Evolutionary conservation across 2,329 filamentous ascomycete species (phyloP).

Genomic region (Zymoseptoria brevis): DNA sequence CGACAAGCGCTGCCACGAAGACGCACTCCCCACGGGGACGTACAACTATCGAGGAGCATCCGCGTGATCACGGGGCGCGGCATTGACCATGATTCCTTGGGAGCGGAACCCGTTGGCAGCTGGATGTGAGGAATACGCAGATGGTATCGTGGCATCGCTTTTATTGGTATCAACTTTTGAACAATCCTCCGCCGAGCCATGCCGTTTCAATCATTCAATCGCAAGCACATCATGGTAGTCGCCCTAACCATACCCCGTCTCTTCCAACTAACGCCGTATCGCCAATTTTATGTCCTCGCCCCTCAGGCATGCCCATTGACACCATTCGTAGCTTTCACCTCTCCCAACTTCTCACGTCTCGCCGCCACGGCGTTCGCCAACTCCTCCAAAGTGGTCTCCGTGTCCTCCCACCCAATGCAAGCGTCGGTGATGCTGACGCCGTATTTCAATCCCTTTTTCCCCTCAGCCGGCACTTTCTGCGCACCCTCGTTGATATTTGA

Average conservation of each 20-base stretch:
- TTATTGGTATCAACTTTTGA: background rate
- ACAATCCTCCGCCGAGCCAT: background rate
- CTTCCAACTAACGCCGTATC: background rate
- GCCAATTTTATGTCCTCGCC: background rate
- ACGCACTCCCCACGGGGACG: too few species aligned
- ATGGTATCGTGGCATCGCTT: background rate
- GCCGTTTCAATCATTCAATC: background rate
- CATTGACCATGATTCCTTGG: background rate
- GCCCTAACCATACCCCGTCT: background rate
- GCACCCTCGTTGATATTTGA: slow-evolving; percentile 89
- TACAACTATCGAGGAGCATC: too few species aligned
- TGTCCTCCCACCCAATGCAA: slow-evolving; percentile 92
- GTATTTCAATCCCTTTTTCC: slow-evolving; percentile 76
- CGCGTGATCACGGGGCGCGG: too few species aligned
- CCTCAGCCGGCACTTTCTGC: slow-evolving; percentile 86
- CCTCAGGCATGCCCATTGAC: slow-evolving; percentile 13
- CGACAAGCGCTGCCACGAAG: too few species aligned
- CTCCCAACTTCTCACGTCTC: slow-evolving; percentile 49
- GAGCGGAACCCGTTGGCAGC: background rate
- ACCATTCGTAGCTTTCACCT: slow-evolving; percentile 23
- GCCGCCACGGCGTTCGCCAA: slow-evolving; percentile 74
- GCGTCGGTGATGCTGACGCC: slow-evolving; percentile 96
- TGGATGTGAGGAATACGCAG: background rate
- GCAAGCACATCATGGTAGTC: background rate
- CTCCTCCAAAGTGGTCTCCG: slow-evolving; percentile 65